A percentile compares a stretch with the other conserved stretches of the same genome.
These are phyloP conservation scores for Tilletia setariae DNA, from an alignment of 1,284 basidiomycete genomes.

Conservation along the genomic window DNA sequence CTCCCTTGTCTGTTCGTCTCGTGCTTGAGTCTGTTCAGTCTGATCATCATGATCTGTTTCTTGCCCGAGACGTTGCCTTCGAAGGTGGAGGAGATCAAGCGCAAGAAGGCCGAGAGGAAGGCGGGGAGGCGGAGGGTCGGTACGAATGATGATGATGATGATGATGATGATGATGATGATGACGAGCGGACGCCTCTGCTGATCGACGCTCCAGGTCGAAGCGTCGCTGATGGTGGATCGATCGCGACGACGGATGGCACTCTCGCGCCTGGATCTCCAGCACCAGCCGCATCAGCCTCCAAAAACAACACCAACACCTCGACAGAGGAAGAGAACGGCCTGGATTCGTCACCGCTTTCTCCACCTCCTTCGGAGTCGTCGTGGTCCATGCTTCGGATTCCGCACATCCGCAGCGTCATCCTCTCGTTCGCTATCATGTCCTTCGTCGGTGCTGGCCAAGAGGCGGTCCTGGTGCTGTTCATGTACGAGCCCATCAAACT, in stretches of 20 bases:
- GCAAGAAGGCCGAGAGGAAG: background rate
- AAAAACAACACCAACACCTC: background rate
- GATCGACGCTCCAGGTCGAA: no score
- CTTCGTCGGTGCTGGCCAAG: conserved; percentile 35
- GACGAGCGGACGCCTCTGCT: background rate
- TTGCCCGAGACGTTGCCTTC: conserved; percentile 52
- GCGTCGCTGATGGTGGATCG: background rate
- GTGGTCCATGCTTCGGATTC: conserved; percentile 24
- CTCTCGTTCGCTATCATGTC: conserved; percentile 33
- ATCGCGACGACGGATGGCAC: no score
- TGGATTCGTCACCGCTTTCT: background rate
- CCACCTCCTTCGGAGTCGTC: no score
- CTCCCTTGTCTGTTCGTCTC: conserved; percentile 54
- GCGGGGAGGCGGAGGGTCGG: background rate
- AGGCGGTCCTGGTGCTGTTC: conserved; percentile 39
- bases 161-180: background rate
- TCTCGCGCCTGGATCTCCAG: background rate
- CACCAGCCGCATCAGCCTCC: background rate
- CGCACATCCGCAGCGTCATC: conserved; percentile 43
- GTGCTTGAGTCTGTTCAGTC: conserved; percentile 41
- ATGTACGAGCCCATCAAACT: conserved; percentile 29
- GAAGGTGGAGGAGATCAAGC: conserved; percentile 30
- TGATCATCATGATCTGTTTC: conserved; percentile 50
- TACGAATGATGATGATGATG: no score
- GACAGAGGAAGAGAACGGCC: background rate